A percentile compares a stretch with the other conserved stretches of the same genome.
These are phyloP conservation scores for Ophiostoma quercus DNA, from an alignment of 2,329 filamentous ascomycete genomes.

Conservation along the genomic window DNA sequence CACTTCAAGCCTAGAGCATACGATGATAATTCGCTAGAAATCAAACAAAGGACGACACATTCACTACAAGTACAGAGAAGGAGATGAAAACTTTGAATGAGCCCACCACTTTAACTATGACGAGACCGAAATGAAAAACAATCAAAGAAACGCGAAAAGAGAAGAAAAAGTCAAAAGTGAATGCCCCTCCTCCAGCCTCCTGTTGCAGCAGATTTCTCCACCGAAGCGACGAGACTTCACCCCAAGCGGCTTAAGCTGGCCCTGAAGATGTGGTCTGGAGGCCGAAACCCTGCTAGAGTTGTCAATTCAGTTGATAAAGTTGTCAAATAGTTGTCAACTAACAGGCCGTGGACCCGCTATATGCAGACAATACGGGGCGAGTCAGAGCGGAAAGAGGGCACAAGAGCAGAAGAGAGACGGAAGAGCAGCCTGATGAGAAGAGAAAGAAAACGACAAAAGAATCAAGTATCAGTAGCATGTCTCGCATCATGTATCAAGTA, in stretches of 20 bases:
- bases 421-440: not conserved
- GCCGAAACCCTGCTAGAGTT: not conserved
- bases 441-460: not conserved
- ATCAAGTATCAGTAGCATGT: not conserved
- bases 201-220: not conserved
- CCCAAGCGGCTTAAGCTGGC: not conserved
- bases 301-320: not conserved
- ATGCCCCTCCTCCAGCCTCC: conserved; percentile 14
- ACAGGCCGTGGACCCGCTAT: conserved; percentile 5
- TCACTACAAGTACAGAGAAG: not conserved
- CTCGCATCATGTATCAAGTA: not conserved
- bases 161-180: not conserved
- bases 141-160: not conserved
- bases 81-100: not conserved
- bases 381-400: not conserved
- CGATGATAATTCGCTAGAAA: no score
- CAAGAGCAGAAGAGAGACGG: not conserved
- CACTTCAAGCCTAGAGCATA: not conserved
- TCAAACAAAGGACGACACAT: not conserved
- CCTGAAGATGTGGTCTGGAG: not conserved
- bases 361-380: conserved; percentile 5
- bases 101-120: not conserved
- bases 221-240: conserved; percentile 11
- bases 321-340: not conserved
- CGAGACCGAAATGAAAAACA: not conserved